Evolutionary conservation across 495 filamentous ascomycete species (phyloP).

Genomic region (Parathielavia hyrcaniae): DNA sequence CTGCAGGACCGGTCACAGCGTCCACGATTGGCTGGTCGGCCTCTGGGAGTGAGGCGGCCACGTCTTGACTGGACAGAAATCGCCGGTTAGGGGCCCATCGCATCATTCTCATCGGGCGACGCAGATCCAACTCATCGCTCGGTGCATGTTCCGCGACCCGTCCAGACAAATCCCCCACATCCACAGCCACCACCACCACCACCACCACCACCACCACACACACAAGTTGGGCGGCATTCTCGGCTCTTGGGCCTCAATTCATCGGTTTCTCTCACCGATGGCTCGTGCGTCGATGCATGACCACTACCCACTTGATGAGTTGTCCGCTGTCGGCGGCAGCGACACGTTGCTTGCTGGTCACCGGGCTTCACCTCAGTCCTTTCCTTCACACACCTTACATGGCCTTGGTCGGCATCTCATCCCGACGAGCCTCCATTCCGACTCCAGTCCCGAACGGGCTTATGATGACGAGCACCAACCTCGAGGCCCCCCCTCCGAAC

Average conservation of each 20-base stretch:
- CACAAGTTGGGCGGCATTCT: constrained; percentile 12
- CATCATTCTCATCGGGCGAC: not conserved
- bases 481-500: too few relatives aligned
- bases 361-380: not conserved
- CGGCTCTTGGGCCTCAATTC: constrained; percentile 19
- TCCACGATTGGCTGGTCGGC: constrained; percentile 9
- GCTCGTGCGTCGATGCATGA: constrained; percentile 11
- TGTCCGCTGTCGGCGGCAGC: constrained; percentile 13
- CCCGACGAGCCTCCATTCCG: too few relatives aligned
- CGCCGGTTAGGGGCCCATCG: not conserved
- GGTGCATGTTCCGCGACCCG: not conserved
- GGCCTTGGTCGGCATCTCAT: constrained; percentile 6
- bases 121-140: not conserved
- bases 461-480: not conserved
- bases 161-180: not conserved
- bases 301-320: constrained; percentile 15
- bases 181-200: not conserved
- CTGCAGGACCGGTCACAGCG: constrained; percentile 12
- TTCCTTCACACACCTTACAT: not conserved
- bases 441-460: too few relatives aligned
- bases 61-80: constrained; percentile 19
- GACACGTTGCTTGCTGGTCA: constrained; percentile 17
- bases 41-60: constrained; percentile 16
- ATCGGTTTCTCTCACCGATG: not conserved
- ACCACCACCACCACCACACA: too few relatives aligned